Evolutionary conservation across 352 stramenopile species (phyloP).

Genomic region (Phytophthora cryptogea): DNA sequence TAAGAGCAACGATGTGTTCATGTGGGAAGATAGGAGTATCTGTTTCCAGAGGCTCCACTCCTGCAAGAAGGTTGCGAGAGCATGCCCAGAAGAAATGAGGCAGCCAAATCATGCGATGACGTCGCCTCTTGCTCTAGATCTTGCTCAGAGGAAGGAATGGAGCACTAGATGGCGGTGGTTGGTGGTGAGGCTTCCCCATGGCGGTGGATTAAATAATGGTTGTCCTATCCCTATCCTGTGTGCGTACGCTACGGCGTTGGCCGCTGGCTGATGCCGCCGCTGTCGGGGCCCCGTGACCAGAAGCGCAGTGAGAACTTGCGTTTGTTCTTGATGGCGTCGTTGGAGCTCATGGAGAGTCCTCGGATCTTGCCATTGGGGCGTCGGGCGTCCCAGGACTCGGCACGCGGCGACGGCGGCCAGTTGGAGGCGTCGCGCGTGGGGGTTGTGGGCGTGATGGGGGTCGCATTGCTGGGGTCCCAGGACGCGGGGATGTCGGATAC

Average conservation of each 20-base stretch:
- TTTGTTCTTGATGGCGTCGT: slow-evolving; percentile 60
- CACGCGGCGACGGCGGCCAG: slow-evolving; percentile 27
- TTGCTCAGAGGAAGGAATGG: not conserved
- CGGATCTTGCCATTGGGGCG: slow-evolving; percentile 55
- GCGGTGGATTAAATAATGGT: slow-evolving; percentile 39
- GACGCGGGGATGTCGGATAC: slow-evolving; percentile 20
- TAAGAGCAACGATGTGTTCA: not conserved
- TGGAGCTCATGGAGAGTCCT: slow-evolving; percentile 59
- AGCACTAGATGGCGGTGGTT: not conserved
- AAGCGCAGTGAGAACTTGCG: slow-evolving; percentile 77
- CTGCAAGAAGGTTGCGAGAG: slow-evolving; percentile 6
- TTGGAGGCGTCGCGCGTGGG: slow-evolving; percentile 27
- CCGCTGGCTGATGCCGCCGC: slow-evolving; percentile 22
- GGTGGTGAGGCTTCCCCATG: slow-evolving; percentile 13
- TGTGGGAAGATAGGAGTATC: not conserved
- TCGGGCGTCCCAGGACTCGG: slow-evolving; percentile 38
- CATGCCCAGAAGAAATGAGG: slow-evolving; percentile 1
- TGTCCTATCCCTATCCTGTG: slow-evolving; percentile 30
- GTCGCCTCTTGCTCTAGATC: slow-evolving; percentile 12
- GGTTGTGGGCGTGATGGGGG: slow-evolving; percentile 33
- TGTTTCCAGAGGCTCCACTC: not conserved
- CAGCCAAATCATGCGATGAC: slow-evolving; percentile 6
- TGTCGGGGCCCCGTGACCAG: slow-evolving; percentile 42
- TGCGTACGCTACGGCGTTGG: slow-evolving; percentile 17
- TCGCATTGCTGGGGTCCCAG: slow-evolving; percentile 36